Percentiles rank a stretch among this genome's conserved stretches.
These are phyloP conservation scores for Suillus bovinus DNA, from an alignment of 768 basidiomycete species.

Conservation along the genomic window DNA sequence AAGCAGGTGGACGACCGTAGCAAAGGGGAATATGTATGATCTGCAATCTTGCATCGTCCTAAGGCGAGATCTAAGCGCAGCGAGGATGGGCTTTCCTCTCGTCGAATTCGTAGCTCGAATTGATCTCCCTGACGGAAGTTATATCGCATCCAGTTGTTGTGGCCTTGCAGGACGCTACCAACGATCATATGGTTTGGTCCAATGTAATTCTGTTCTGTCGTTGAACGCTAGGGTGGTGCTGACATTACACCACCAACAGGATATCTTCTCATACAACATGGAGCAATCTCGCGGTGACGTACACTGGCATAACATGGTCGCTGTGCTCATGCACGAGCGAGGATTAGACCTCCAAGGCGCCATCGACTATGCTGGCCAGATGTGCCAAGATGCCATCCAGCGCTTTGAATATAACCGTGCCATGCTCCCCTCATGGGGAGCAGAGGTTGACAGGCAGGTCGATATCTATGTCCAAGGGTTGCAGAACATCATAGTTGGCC, in stretches of 20 bases:
- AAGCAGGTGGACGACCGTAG: conserved; percentile 44
- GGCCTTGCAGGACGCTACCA: conserved; percentile 46
- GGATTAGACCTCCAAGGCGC: conserved; percentile 60
- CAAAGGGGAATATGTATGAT: conserved; percentile 35
- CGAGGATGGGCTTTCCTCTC: conserved; percentile 48
- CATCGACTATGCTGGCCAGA: conserved; percentile 56
- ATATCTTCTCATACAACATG: conserved; percentile 71
- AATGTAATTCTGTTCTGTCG: conserved; percentile 32
- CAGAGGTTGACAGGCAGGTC: conserved; percentile 59
- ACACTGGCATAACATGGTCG: conserved; percentile 52
- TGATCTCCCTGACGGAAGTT: conserved; percentile 54
- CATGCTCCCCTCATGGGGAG: conserved; percentile 60
- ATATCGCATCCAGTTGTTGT: conserved; percentile 48
- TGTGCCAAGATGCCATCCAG: conserved; percentile 46
- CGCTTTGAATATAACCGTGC: conserved; percentile 47
- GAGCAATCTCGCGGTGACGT: conserved; percentile 70
- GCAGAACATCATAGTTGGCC: conserved; percentile 71
- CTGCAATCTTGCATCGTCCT: conserved; percentile 54
- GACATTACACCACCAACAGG: conserved; percentile 39
- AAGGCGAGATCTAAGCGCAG: conserved; percentile 53
- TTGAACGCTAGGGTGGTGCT: not conserved
- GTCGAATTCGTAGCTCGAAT: conserved; percentile 55
- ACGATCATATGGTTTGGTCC: conserved; percentile 52
- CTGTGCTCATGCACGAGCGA: conserved; percentile 42
- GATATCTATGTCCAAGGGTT: conserved; percentile 58